Conservation (phyloP, 768 basidiomycete genomes). For the Candolleomyces aberdarensis region DNA sequence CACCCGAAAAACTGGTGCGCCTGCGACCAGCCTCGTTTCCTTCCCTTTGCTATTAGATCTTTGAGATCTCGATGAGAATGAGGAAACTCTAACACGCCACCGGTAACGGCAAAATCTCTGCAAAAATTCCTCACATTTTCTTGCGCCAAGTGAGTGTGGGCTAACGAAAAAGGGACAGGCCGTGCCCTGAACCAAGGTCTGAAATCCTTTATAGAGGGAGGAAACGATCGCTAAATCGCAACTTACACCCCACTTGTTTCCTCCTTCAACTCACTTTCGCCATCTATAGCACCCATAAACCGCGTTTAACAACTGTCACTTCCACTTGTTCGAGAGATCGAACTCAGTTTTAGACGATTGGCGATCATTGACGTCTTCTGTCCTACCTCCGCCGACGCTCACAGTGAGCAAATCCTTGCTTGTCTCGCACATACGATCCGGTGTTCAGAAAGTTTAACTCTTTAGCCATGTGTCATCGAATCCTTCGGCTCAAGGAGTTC, state of each 20-base stretch:
- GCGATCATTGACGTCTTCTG: constrained; percentile 28
- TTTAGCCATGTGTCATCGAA: constrained; percentile 59
- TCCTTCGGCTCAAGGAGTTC: constrained; percentile 48
- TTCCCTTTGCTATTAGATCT: not conserved
- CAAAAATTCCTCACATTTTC: not conserved
- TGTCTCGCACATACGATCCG: constrained; percentile 18
- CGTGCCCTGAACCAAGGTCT: not conserved
- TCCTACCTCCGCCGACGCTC: constrained; percentile 55
- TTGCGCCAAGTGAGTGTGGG: not conserved
- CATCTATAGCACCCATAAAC: not conserved
- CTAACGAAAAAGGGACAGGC: not conserved
- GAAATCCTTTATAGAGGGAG: not conserved
- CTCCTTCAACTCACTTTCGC: not conserved
- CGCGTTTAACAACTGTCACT: not conserved
- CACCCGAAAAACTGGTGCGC: not conserved
- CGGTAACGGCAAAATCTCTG: not conserved
- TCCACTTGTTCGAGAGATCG: constrained; percentile 18
- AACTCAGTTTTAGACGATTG: constrained; percentile 34
- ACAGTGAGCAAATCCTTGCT: constrained; percentile 24
- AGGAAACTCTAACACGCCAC: not conserved
- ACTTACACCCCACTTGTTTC: not conserved
- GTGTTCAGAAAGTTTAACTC: constrained; percentile 18
- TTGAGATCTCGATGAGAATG: not conserved
- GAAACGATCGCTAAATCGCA: not conserved
- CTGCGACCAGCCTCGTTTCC: not conserved